These are phyloP conservation scores for Colletotrichum lindemuthianum DNA, from an alignment of 2,329 filamentous ascomycete species.

Conservation along the genomic window DNA sequence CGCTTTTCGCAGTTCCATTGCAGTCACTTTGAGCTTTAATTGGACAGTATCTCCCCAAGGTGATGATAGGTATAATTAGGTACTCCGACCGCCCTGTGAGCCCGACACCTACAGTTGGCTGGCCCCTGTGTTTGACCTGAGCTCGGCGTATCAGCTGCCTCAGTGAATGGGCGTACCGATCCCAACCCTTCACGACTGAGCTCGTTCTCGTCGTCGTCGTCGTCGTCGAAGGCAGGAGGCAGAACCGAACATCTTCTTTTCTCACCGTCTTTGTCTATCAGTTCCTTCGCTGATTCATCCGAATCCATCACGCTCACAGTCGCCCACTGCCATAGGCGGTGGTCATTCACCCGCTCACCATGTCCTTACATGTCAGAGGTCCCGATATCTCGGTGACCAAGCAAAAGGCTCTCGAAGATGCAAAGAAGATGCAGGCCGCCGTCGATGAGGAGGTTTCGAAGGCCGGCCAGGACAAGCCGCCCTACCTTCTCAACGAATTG, in stretches of 20 bases:
- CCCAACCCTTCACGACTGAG: conserved; percentile 5
- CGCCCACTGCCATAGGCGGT: conserved; percentile 1
- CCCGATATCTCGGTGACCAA: conserved; percentile 59
- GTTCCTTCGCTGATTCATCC: background rate
- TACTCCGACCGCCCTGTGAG: conserved; percentile 3
- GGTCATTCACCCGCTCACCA: conserved; percentile 35
- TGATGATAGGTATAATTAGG: conserved; percentile 1
- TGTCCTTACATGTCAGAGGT: conserved; percentile 55
- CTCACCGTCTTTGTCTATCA: too few species aligned
- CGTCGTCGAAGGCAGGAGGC: background rate
- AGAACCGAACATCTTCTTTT: background rate
- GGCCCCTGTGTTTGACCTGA: conserved; percentile 35
- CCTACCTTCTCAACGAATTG: conserved; percentile 75
- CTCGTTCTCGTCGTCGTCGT: background rate
- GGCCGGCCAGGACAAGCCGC: conserved; percentile 68
- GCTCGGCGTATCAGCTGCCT: conserved; percentile 30
- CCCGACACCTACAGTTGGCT: conserved; percentile 1
- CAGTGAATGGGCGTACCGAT: conserved; percentile 9
- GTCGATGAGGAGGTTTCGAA: conserved; percentile 71
- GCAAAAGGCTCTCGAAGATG: conserved; percentile 73
- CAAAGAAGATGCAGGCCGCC: conserved; percentile 73
- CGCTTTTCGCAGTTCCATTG: too few species aligned
- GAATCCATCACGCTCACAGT: background rate
- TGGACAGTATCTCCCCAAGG: too few species aligned
- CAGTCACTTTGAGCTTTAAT: too few species aligned